phyloP scores from a whole-genome alignment of 2,329 filamentous ascomycete genomes.

The Fusarium newnesense region DNA sequence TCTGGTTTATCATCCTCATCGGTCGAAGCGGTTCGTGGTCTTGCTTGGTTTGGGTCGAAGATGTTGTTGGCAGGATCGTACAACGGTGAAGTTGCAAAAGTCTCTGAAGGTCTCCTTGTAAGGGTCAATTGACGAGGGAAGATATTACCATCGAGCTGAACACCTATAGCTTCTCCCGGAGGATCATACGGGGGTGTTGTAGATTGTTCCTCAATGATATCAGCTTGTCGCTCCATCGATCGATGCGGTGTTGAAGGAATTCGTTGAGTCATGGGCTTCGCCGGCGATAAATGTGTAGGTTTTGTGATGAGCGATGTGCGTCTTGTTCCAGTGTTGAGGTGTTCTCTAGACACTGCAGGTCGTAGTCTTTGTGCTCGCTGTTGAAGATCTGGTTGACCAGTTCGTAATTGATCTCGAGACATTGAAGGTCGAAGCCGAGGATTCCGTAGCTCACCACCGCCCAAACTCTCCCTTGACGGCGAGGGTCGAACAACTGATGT shows the following conservation, averaged over 20 bases:
- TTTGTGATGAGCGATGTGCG: constrained; percentile 34
- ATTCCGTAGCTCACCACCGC: constrained; percentile 50
- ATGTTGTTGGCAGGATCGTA: constrained; percentile 29
- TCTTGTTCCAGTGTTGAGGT: constrained; percentile 45
- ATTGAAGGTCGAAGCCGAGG: constrained; percentile 54
- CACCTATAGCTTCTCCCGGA: constrained; percentile 32
- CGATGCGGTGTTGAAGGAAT: constrained; percentile 37
- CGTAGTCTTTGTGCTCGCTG: constrained; percentile 55
- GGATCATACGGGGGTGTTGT: constrained; percentile 41
- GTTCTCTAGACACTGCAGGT: constrained; percentile 52
- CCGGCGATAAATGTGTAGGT: constrained; percentile 31
- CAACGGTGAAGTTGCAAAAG: constrained; percentile 40
- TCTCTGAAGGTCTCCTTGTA: constrained; percentile 47
- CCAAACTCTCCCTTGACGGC: constrained; percentile 45
- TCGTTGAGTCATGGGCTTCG: constrained; percentile 25
- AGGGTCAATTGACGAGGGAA: constrained; percentile 44
- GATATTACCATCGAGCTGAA: constrained; percentile 38
- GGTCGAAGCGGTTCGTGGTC: constrained; percentile 33
- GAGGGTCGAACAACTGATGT: constrained; percentile 44
- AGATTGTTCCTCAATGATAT: constrained; percentile 40
- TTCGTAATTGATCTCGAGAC: constrained; percentile 53
- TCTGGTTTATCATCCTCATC: constrained; percentile 34
- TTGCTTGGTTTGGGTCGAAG: constrained; percentile 33
- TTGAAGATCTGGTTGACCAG: constrained; percentile 36
- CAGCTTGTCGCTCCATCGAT: constrained; percentile 26